phyloP scores from a whole-genome alignment of 495 filamentous ascomycete genomes.

The Aspergillus asperescens region DNA sequence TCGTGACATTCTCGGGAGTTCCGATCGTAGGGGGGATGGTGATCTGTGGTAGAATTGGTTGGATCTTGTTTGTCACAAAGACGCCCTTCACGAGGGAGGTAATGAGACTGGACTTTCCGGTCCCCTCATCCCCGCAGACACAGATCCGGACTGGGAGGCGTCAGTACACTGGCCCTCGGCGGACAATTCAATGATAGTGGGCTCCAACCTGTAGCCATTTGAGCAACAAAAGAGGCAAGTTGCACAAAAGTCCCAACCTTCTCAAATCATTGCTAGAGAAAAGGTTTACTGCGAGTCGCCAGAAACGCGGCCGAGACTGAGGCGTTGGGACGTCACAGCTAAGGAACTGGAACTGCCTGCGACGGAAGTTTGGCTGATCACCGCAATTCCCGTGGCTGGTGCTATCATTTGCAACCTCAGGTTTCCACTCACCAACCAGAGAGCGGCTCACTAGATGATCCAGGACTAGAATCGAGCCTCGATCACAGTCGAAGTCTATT shows the following conservation, averaged over 20 bases:
- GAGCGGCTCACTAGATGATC: background rate
- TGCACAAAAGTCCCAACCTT: background rate
- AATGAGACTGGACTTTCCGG: conserved; percentile 52
- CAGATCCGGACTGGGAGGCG: conserved; percentile 73
- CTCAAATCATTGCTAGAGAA: conserved; percentile 15
- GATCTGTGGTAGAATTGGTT: conserved; percentile 87
- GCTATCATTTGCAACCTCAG: conserved; percentile 15
- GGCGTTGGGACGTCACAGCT: background rate
- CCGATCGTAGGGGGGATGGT: conserved; percentile 84
- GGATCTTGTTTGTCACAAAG: conserved; percentile 90
- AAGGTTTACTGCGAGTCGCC: background rate
- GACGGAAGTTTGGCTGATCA: conserved; percentile 14
- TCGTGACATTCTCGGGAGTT: conserved; percentile 91
- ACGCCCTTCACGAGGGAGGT: conserved; percentile 81
- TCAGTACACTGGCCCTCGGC: conserved; percentile 12
- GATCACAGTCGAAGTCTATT: too few relatives aligned
- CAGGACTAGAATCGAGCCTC: background rate
- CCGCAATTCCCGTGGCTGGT: conserved; percentile 20
- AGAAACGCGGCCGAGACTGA: background rate
- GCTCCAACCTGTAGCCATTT: conserved; percentile 38
- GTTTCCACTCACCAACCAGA: background rate
- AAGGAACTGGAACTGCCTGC: background rate
- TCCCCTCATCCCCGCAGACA: conserved; percentile 88
- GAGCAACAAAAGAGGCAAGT: conserved; percentile 6
- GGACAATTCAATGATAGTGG: background rate